These are phyloP conservation scores for Penicillium expansum DNA, from an alignment of 2,329 filamentous ascomycete genomes.

Conservation along the genomic window DNA sequence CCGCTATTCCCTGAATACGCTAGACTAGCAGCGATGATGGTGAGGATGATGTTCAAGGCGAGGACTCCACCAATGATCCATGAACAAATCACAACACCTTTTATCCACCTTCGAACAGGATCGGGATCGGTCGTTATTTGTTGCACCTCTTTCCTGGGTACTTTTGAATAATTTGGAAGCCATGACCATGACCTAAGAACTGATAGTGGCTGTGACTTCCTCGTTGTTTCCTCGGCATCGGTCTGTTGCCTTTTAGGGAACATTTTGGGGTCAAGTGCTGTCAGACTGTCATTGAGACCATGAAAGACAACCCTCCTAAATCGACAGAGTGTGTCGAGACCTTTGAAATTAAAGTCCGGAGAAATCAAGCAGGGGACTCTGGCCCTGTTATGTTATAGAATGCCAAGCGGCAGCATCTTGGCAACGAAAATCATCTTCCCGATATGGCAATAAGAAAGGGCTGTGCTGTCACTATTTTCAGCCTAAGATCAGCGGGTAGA, in stretches of 20 bases:
- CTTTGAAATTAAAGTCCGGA: neutral
- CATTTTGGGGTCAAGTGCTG: neutral
- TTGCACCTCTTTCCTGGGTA: neutral
- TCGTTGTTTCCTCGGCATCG: neutral
- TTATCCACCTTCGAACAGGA: neutral
- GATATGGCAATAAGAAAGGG: neutral
- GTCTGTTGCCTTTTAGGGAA: neutral
- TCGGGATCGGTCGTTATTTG: neutral
- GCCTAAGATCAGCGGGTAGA: neutral
- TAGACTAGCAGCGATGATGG: neutral
- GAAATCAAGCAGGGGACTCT: neutral
- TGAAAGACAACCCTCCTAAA: neutral
- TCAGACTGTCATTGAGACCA: neutral
- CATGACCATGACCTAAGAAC: neutral
- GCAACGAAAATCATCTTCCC: neutral
- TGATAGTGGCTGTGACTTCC: neutral
- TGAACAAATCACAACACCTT: neutral
- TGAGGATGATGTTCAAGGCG: neutral
- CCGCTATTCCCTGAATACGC: neutral
- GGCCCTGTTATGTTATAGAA: neutral
- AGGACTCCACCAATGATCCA: neutral
- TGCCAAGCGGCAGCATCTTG: neutral
- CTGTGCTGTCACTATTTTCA: neutral
- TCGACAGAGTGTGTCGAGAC: neutral
- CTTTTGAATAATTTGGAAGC: neutral